A percentile compares a stretch with the other conserved stretches of the same genome.
These are phyloP conservation scores for Bifiguratus adelaidae DNA, from an alignment of 192 early-diverging fungal species.

Conservation along the genomic window DNA sequence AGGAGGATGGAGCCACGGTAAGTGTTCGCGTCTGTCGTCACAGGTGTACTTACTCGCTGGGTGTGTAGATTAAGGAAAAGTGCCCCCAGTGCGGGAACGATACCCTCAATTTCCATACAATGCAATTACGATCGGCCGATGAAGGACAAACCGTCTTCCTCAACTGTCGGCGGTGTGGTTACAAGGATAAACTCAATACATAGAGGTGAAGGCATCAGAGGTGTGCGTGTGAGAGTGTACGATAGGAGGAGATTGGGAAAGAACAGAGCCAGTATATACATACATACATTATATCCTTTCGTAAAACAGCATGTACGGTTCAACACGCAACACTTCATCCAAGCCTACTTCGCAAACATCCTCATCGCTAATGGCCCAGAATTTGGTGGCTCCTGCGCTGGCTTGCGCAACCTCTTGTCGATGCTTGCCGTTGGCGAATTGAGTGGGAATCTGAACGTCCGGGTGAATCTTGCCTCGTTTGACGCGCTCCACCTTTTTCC, in stretches of 20 bases:
- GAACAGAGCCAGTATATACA: too few species aligned
- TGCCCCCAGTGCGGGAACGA: conserved; percentile 89
- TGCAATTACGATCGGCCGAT: conserved; percentile 96
- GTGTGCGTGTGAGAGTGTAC: too few species aligned
- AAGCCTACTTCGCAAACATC: conserved; percentile 55
- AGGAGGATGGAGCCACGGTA: conserved; percentile 38
- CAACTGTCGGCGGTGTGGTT: conserved; percentile 92
- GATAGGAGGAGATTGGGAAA: too few species aligned
- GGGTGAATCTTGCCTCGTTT: not conserved
- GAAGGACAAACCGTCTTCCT: conserved; percentile 99
- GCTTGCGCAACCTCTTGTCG: not conserved
- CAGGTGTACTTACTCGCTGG: not conserved
- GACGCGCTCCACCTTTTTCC: conserved; percentile 29
- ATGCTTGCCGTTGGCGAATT: too few species aligned
- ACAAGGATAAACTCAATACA: too few species aligned
- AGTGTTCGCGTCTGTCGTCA: not conserved
- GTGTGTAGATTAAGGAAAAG: conserved; percentile 79
- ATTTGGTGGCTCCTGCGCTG: conserved; percentile 19
- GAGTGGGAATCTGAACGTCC: not conserved
- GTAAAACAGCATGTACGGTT: conserved; percentile 72
- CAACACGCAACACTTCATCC: conserved; percentile 46
- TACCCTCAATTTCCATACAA: conserved; percentile 94
- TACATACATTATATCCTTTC: conserved; percentile 29
- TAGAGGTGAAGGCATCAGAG: too few species aligned
- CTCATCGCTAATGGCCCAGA: conserved; percentile 67